These are phyloP conservation scores for Paraurostyla sp. DNA, from an alignment of 73 alveolate species.

Conservation along the genomic window DNA sequence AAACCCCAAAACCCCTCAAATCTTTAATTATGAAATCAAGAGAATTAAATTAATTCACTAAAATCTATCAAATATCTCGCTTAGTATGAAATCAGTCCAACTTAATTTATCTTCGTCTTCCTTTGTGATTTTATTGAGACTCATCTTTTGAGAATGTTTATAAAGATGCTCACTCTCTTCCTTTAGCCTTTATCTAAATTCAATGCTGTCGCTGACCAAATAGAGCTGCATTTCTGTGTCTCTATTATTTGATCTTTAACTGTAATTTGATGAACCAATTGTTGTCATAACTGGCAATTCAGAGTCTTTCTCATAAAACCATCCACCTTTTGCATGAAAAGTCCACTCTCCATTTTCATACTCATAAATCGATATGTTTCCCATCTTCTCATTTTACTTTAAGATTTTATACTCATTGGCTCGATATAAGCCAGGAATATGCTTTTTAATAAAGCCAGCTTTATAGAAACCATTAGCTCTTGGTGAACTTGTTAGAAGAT, in stretches of 20 bases:
- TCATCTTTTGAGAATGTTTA: neutral
- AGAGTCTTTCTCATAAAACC: slow-evolving; percentile 70
- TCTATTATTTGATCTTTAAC: slow-evolving; percentile 75
- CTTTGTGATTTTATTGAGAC: slow-evolving; percentile 23
- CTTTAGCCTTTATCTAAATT: slow-evolving; percentile 59
- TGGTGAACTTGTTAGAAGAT: slow-evolving; percentile 75
- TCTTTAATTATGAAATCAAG: too few species aligned
- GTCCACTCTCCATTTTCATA: slow-evolving; percentile 76
- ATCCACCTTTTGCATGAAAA: slow-evolving; percentile 84
- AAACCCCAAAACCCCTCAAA: too few species aligned
- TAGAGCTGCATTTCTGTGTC: slow-evolving; percentile 77
- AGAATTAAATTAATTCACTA: too few species aligned
- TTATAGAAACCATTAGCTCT: slow-evolving; percentile 81
- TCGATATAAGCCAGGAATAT: slow-evolving; percentile 80
- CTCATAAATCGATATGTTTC: slow-evolving; percentile 60
- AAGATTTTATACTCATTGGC: slow-evolving; percentile 52
- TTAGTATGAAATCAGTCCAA: too few species aligned
- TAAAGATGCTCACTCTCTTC: slow-evolving; percentile 68
- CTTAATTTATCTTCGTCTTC: slow-evolving; percentile 44
- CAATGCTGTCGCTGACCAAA: slow-evolving; percentile 67
- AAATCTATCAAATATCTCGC: too few species aligned
- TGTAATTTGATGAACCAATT: slow-evolving; percentile 76
- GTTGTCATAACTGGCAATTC: slow-evolving; percentile 36
- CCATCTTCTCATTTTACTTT: neutral
- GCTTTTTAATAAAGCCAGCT: slow-evolving; percentile 73